These are phyloP conservation scores for Thelephora terrestris DNA, from an alignment of 1,284 basidiomycete species.

Conservation along the genomic window DNA sequence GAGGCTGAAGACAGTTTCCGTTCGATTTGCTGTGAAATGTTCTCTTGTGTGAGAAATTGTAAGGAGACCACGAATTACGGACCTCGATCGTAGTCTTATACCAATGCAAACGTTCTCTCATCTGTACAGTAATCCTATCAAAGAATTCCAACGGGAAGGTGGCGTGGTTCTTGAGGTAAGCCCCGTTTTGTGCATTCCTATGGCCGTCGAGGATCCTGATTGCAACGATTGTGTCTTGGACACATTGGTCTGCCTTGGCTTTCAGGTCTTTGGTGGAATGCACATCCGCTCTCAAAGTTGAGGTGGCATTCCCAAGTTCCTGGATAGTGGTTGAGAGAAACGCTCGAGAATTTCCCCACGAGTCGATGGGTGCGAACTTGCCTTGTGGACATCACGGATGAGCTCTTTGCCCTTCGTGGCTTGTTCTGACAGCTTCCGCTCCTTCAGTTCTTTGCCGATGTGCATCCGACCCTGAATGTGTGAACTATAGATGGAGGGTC, in stretches of 20 bases:
- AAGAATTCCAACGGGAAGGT: constrained; percentile 81
- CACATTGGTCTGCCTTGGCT: constrained; percentile 61
- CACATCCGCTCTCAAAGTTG: constrained; percentile 57
- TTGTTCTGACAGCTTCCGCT: constrained; percentile 66
- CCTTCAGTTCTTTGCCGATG: constrained; percentile 68
- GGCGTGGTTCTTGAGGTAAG: constrained; percentile 62
- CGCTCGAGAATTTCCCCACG: not conserved
- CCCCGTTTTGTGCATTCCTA: constrained; percentile 56
- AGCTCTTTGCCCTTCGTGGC: constrained; percentile 61
- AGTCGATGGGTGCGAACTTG: constrained; percentile 13
- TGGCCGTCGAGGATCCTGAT: constrained; percentile 69
- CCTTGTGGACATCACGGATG: constrained; percentile 57
- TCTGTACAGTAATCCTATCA: constrained; percentile 57
- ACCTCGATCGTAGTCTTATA: constrained; percentile 76
- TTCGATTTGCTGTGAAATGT: constrained; percentile 59
- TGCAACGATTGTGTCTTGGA: constrained; percentile 66
- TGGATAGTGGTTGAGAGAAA: constrained; percentile 15
- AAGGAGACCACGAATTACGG: constrained; percentile 2
- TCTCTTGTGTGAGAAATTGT: not conserved
- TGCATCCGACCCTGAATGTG: constrained; percentile 70
- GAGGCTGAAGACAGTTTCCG: constrained; percentile 62
- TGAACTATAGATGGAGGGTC: constrained; percentile 29
- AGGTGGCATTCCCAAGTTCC: constrained; percentile 53
- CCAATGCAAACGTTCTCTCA: constrained; percentile 62
- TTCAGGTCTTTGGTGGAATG: constrained; percentile 59